These are phyloP conservation scores for Verticillium longisporum DNA, from an alignment of 2,329 filamentous ascomycete species.

Conservation along the genomic window DNA sequence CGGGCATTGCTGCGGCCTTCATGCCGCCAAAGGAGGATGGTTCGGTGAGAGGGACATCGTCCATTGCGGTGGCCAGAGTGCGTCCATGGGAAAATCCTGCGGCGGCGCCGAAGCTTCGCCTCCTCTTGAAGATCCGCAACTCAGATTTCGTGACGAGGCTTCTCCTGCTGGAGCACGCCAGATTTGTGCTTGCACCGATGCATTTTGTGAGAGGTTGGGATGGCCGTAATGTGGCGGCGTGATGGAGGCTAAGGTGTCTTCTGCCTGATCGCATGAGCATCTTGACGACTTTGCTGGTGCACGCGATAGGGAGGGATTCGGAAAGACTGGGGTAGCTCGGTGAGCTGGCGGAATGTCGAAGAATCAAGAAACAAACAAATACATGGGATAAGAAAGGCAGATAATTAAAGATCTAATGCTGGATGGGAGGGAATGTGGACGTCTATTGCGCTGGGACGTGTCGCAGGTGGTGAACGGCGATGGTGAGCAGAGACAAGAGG, in stretches of 20 bases:
- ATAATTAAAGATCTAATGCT: conserved; percentile 5
- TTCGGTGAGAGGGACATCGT: conserved; percentile 21
- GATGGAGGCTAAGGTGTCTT: conserved; percentile 9
- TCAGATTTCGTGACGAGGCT: conserved; percentile 5
- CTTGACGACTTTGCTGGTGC: conserved; percentile 2
- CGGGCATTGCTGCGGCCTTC: conserved; percentile 1
- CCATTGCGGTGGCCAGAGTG: conserved; percentile 33
- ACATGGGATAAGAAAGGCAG: background rate
- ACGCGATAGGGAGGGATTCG: background rate
- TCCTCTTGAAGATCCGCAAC: conserved; percentile 2
- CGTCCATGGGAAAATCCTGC: conserved; percentile 11
- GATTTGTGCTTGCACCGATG: background rate
- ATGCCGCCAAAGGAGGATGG: background rate
- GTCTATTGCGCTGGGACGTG: conserved; percentile 1
- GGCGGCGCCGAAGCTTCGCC: conserved; percentile 4
- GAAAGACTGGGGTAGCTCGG: conserved; percentile 1
- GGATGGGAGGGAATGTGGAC: conserved; percentile 7
- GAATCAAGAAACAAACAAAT: conserved; percentile 6
- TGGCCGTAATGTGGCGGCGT: conserved; percentile 5
- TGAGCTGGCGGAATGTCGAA: conserved; percentile 2
- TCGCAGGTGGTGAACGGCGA: background rate
- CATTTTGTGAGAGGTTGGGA: conserved; percentile 2
- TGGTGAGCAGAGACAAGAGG: background rate
- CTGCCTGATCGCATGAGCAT: conserved; percentile 11
- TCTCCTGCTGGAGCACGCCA: background rate